Percentiles rank a stretch among this genome's conserved stretches.
These are phyloP conservation scores for Citrullus amarus DNA, from an alignment of 306 rosid species.

Conservation along the genomic window DNA sequence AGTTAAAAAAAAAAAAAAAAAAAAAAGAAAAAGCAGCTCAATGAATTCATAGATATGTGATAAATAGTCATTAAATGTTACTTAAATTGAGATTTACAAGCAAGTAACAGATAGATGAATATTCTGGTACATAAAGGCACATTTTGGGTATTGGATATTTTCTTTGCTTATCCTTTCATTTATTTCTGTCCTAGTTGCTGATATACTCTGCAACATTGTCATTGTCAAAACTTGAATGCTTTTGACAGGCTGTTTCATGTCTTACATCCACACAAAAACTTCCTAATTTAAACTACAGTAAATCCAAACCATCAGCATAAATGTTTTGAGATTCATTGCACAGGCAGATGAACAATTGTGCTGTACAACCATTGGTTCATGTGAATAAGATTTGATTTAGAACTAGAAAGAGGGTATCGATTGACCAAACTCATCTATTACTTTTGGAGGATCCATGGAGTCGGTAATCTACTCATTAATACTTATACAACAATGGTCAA, in stretches of 20 bases:
- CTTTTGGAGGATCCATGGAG: neutral
- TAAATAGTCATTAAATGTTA: neutral
- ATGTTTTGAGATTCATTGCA: neutral
- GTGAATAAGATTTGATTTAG: neutral
- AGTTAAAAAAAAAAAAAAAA: neutral
- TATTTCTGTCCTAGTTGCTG: conserved; percentile 13
- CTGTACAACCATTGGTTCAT: neutral
- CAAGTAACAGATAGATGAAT: neutral
- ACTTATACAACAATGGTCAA: neutral
- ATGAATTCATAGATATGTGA: neutral
- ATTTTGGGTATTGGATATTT: conserved; percentile 8
- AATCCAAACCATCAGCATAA: conserved; percentile 1
- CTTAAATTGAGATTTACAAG: conserved; percentile 5
- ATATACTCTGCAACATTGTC: conserved; percentile 13
- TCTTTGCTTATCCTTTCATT: conserved; percentile 5
- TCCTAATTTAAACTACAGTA: conserved; percentile 2
- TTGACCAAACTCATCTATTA: neutral
- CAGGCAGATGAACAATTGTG: neutral
- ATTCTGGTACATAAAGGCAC: neutral
- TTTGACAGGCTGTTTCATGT: conserved; percentile 8
- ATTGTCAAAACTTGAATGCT: conserved; percentile 13
- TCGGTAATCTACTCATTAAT: neutral
- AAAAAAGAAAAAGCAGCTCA: neutral
- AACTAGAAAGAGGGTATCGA: neutral
- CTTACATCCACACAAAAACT: neutral